These are phyloP conservation scores for Davidsoniella eucalypti DNA, from an alignment of 2,329 filamentous ascomycete species.

Conservation along the genomic window DNA sequence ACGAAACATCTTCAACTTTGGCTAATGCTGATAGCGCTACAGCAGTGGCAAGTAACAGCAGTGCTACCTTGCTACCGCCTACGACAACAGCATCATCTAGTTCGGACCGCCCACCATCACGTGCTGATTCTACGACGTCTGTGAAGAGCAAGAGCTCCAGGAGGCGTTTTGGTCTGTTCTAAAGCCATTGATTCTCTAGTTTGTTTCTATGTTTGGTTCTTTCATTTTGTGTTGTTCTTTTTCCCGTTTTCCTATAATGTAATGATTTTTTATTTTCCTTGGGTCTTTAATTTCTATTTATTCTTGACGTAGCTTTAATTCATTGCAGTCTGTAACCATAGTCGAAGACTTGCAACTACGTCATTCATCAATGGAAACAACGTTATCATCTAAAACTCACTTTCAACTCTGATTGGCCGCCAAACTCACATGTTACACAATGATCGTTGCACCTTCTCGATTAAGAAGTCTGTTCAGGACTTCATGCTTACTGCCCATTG, in stretches of 20 bases:
- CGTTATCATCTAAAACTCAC: too few relatives aligned
- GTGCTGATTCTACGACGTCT: background rate
- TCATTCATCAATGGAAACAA: too few relatives aligned
- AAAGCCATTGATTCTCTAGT: background rate
- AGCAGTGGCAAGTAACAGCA: background rate
- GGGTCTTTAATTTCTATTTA: background rate
- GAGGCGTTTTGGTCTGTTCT: conserved; percentile 8
- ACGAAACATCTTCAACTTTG: background rate
- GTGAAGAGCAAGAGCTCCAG: conserved; percentile 1
- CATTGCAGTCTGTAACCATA: too few relatives aligned
- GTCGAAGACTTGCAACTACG: too few relatives aligned
- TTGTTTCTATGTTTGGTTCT: background rate
- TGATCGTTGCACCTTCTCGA: too few relatives aligned
- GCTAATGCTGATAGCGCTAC: too few relatives aligned
- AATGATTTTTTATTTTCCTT: background rate
- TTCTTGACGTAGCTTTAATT: too few relatives aligned
- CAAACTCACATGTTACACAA: too few relatives aligned
- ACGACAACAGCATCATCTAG: background rate
- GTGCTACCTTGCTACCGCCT: background rate
- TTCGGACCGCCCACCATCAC: background rate
- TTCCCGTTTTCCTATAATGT: background rate
- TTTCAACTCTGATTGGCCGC: too few relatives aligned
- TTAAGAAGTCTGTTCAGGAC: too few relatives aligned
- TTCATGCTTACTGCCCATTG: too few relatives aligned
- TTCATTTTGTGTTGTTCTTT: background rate